Base-by-base conservation (phyloP, 306 rosid species). In the Canavalia ensiformis region DNA sequence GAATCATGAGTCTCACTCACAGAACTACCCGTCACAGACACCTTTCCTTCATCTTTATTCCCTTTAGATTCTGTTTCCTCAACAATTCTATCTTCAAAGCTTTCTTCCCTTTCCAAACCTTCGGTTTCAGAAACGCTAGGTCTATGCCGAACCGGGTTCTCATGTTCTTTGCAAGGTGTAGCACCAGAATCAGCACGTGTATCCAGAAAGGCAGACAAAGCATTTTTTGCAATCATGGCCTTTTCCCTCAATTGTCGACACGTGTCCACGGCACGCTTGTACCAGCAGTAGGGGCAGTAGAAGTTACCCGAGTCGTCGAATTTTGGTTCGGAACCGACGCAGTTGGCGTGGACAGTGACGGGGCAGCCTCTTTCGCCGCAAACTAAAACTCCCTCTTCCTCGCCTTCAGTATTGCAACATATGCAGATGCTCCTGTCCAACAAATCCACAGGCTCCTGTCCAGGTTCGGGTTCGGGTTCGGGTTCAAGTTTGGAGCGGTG, bases 251-350 rank as follows among this genome's bases (percentile, higher is more conserved):
- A 13, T 56, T 78, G 80, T 41, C 9, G 76, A 45, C 75, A 73
- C 49, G 44, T 79, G 13, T 75, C 63, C 5, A 82, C 8, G 4
- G 82, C 85, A 5, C 76, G 86, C 74, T 84, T 91, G 82, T 86
- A 88, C 39, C 83, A 82, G 70, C 97, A 95, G 66, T 91, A 85
- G 29, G 97, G 91, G 66, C 95, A 95, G 64, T 65, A 87, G 81
- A 88, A 91, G 42, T 75, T 80, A 2, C 97, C 97, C 2, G 28
- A 81, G 42, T 76, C 80, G 66, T 93, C 94, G 68, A 89, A 89
- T 18, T 65, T 75, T 64, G 99, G 94, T 39, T 89, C 44, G 54
- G 85, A 71, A 37, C 79, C 33, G 87, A 88, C 41, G 68, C 99
- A 95, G 45, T 39, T 78, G 71, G 75, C 83, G 35, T 95, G 99